These are phyloP conservation scores for Mortierella sp. DNA, from an alignment of 371 early-diverging fungal species.

Conservation along the genomic window DNA sequence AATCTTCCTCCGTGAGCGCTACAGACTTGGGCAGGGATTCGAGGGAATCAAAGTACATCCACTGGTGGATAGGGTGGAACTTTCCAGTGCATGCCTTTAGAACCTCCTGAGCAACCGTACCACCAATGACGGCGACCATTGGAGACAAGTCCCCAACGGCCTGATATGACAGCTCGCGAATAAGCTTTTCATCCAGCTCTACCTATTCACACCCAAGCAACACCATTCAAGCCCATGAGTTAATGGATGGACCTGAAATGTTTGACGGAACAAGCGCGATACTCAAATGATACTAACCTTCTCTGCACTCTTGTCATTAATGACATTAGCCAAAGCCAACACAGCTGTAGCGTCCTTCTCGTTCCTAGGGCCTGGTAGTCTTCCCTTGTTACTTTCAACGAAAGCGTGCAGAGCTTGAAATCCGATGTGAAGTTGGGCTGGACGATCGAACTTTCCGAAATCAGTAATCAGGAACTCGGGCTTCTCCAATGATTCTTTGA, in stretches of 20 bases:
- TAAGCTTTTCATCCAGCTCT: slow-evolving; percentile 88
- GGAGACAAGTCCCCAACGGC: slow-evolving; percentile 95
- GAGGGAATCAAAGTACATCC: slow-evolving; percentile 97
- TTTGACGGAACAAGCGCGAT: no score
- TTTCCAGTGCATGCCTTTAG: slow-evolving; percentile 97
- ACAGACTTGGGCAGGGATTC: slow-evolving; percentile 88
- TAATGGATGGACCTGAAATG: no score
- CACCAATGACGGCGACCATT: slow-evolving; percentile 98
- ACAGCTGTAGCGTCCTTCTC: slow-evolving; percentile 71
- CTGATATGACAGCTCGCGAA: slow-evolving; percentile 89
- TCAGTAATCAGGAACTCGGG: slow-evolving; percentile 94
- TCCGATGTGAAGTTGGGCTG: slow-evolving; percentile 88
- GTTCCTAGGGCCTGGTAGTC: slow-evolving; percentile 76
- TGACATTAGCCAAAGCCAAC: slow-evolving; percentile 59
- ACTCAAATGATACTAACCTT: slow-evolving; percentile 20
- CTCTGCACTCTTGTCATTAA: slow-evolving; percentile 58
- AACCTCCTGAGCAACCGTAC: slow-evolving; percentile 99
- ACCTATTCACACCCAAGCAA: slow-evolving; percentile 44
- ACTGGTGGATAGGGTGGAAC: slow-evolving; percentile 96
- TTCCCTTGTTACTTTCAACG: slow-evolving; percentile 62
- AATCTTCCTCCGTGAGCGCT: slow-evolving; percentile 74
- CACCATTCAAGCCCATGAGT: not conserved
- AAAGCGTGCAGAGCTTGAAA: slow-evolving; percentile 94
- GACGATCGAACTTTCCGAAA: slow-evolving; percentile 97
- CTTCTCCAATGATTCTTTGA: slow-evolving; percentile 78